Evolutionary conservation across 129 eudicot genomes (phyloP), one percentile per base, ranked within the genome.

Genomic region (Tagetes erecta): DNA sequence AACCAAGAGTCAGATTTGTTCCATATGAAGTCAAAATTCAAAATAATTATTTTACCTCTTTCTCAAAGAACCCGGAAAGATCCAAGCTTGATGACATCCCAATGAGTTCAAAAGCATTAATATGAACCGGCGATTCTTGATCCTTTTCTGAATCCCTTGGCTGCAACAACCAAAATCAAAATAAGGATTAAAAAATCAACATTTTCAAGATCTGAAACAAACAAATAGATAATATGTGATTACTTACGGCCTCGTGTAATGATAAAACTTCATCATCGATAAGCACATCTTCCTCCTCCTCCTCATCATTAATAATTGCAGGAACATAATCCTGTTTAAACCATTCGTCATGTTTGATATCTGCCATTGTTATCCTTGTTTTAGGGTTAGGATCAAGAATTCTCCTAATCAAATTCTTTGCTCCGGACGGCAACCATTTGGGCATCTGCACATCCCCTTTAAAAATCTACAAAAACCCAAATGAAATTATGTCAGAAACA

Each of bases 1-100:
- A 40, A 56, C 64, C 8, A 39, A 38, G n/a, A 64, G 8, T 37
- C 6, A 72, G 35, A 53, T 20, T 4, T 10, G 20, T 52, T 60
- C 38, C 27, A 60, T 20, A 44, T 74, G 20, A 62, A 46, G 38
- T 60, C 44, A 60, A 53, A 27, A 47, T 20, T 35, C 20, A 39
- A 44, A 35, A 45, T 56, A 44, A 59, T 46, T 36, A n/a, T 47
- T 60, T 71, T 75, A 90, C 98, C 89, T 95, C 99, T 80, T 88
- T 83, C 84, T 95, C 99, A 67, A 90, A 91, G 86, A 94, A 94
- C 57, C 96, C 96, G 27, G 96, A 90, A 70, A 90, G 91, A 82
- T 90, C 96, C 39, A 88, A 81, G 70, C 78, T 83, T 2, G 97
- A 91, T 42, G 97, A 94, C 99, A 94, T 94, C 71, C 97, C 96